Evolutionary conservation across 352 stramenopile genomes (phyloP).

Genomic region (Hyaloperonospora arabidopsidis): DNA sequence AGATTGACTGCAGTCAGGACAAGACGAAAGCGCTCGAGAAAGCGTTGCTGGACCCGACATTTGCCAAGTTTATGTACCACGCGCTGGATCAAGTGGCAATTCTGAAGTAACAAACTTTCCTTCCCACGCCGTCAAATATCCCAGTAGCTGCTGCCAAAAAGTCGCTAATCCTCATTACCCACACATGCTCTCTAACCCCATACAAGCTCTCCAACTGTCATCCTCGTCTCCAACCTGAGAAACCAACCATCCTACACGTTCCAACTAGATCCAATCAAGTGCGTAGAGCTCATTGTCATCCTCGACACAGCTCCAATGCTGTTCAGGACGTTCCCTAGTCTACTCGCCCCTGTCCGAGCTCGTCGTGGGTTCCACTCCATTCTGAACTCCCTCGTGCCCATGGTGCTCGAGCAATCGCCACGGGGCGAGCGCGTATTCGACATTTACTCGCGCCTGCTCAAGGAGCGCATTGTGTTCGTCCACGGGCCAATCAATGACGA

Average conservation of each 20-base stretch:
- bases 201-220: too few species aligned
- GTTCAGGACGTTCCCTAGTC: constrained; percentile 8
- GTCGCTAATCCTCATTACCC: too few species aligned
- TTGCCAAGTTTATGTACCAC: constrained; percentile 75
- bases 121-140: too few species aligned
- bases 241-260: too few species aligned
- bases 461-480: constrained; percentile 97
- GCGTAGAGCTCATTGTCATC: too few species aligned
- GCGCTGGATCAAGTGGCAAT: constrained; percentile 49
- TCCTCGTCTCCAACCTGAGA: neutral
- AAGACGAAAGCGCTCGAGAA: constrained; percentile 74
- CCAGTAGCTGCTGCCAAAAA: too few species aligned
- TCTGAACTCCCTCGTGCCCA: constrained; percentile 80
- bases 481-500: constrained; percentile 90
- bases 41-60: constrained; percentile 55
- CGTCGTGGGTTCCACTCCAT: constrained; percentile 49
- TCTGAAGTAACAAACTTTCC: constrained; percentile 28
- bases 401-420: constrained; percentile 90
- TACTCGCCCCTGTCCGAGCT: constrained; percentile 5
- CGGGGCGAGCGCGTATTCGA: constrained; percentile 94
- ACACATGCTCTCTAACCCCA: too few species aligned
- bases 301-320: constrained; percentile 15
- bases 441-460: constrained; percentile 96
- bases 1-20: constrained; percentile 61
- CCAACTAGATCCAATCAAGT: too few species aligned